Evolutionary conservation across 2,329 filamentous ascomycete genomes (phyloP).

Genomic region (Davidsoniella eucalypti): DNA sequence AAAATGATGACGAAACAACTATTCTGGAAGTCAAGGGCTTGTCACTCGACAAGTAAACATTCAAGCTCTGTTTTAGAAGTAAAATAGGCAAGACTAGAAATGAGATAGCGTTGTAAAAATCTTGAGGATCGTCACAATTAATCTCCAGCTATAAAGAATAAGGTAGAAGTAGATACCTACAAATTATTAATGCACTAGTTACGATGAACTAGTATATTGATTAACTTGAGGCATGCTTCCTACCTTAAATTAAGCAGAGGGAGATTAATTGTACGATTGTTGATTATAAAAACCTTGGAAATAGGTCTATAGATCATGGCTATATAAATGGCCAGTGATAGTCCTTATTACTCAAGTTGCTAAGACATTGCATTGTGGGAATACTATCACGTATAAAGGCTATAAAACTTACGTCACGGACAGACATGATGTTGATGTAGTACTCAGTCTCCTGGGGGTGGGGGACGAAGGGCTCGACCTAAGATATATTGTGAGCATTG

Average conservation of each 20-base stretch:
- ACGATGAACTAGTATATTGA: background rate
- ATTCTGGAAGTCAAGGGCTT: too few relatives aligned
- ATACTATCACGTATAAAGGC: background rate
- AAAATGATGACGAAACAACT: background rate
- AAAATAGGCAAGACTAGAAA: too few relatives aligned
- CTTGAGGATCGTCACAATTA: too few relatives aligned
- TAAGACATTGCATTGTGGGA: too few relatives aligned
- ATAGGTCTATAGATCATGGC: background rate
- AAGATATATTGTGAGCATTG: background rate
- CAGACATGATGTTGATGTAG: conserved; percentile 99
- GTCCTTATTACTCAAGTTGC: background rate
- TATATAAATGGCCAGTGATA: background rate
- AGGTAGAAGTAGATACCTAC: too few relatives aligned
- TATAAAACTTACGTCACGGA: conserved; percentile 73
- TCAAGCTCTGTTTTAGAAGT: too few relatives aligned
- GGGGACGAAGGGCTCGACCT: conserved; percentile 85
- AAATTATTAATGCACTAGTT: too few relatives aligned
- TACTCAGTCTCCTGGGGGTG: conserved; percentile 93
- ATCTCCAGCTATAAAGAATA: too few relatives aligned
- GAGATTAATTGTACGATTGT: background rate
- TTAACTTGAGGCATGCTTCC: background rate
- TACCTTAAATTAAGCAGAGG: background rate
- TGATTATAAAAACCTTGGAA: too few relatives aligned
- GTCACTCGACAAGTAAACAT: too few relatives aligned
- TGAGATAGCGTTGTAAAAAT: too few relatives aligned